phyloP scores from a whole-genome alignment of 495 filamentous ascomycete species.

The Xylaria flabelliformis region DNA sequence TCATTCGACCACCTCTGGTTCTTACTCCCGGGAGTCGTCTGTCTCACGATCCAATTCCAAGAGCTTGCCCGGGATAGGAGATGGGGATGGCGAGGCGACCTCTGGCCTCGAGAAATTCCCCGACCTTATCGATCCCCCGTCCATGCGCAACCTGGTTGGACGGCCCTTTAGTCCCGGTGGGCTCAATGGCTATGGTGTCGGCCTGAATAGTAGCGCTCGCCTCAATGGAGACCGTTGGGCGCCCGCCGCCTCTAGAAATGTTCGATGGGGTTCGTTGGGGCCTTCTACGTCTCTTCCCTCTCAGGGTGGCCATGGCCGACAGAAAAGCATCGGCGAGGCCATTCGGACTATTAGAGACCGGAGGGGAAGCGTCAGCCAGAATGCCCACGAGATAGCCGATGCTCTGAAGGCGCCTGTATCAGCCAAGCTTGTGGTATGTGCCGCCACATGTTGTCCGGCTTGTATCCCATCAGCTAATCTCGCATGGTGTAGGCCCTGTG shows the following conservation, averaged over 20 bases:
- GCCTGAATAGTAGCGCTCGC: conserved; percentile 41
- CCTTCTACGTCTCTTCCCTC: conserved; percentile 41
- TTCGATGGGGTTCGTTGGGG: conserved; percentile 51
- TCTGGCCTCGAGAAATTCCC: conserved; percentile 61
- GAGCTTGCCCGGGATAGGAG: conserved; percentile 32
- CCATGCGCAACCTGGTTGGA: conserved; percentile 38
- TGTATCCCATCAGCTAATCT: conserved; percentile 24
- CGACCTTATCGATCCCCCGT: conserved; percentile 53
- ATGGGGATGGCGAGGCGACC: conserved; percentile 42
- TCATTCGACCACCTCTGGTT: conserved; percentile 46
- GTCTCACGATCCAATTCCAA: conserved; percentile 43
- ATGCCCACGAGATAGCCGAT: conserved; percentile 91
- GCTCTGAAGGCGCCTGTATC: conserved; percentile 90
- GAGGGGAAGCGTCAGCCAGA: conserved; percentile 83
- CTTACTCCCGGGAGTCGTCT: conserved; percentile 39
- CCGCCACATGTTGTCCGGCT: conserved; percentile 26
- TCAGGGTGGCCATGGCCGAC: conserved; percentile 63
- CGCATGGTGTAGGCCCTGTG: conserved; percentile 68
- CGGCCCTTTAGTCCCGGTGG: conserved; percentile 45
- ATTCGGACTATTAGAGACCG: conserved; percentile 78
- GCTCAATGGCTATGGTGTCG: conserved; percentile 44
- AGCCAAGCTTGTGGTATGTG: conserved; percentile 80
- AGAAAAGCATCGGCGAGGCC: conserved; percentile 86
- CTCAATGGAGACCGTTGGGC: conserved; percentile 56
- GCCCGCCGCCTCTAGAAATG: conserved; percentile 52